Evolutionary conservation across 2,329 filamentous ascomycete genomes (phyloP).

Genomic region (Botrytis squamosa): DNA sequence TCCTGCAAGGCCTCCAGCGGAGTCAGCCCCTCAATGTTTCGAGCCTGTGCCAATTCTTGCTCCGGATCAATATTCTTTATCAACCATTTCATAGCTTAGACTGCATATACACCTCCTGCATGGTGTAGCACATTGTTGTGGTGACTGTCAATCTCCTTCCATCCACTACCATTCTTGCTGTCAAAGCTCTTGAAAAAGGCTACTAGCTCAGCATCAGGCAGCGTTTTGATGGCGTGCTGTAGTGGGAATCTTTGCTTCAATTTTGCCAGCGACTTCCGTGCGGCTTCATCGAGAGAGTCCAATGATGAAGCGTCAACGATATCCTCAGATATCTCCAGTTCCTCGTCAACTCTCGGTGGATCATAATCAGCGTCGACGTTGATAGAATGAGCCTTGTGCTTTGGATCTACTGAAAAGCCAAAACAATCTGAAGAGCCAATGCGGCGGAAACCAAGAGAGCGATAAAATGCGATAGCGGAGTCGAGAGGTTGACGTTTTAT

Average conservation of each 20-base stretch:
- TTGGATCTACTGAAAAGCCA: conserved; percentile 32
- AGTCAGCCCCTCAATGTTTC: conserved; percentile 39
- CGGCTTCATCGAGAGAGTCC: neutral
- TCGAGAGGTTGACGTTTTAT: neutral
- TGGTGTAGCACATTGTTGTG: conserved; percentile 29
- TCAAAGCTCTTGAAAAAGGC: conserved; percentile 8
- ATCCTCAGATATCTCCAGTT: neutral
- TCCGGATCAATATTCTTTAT: conserved; percentile 27
- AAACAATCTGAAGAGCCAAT: conserved; percentile 39
- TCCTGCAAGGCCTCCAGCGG: conserved; percentile 39
- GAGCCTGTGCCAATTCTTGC: conserved; percentile 25
- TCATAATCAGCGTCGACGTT: conserved; percentile 30
- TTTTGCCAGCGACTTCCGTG: neutral
- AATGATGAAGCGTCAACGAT: neutral
- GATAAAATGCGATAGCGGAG: conserved; percentile 1
- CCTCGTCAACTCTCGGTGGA: conserved; percentile 12
- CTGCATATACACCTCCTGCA: conserved; percentile 23
- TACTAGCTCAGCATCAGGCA: conserved; percentile 15
- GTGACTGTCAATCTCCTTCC: conserved; percentile 22
- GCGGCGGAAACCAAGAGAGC: conserved; percentile 38
- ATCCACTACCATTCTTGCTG: conserved; percentile 11
- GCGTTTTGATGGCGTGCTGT: neutral
- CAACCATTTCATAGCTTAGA: conserved; percentile 33
- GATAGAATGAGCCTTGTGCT: conserved; percentile 33
- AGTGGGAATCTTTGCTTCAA: neutral